A percentile compares a stretch with the other conserved stretches of the same genome.
These are phyloP conservation scores for Komagataella phaffii DNA, from an alignment of 805 yeast species.

Conservation along the genomic window DNA sequence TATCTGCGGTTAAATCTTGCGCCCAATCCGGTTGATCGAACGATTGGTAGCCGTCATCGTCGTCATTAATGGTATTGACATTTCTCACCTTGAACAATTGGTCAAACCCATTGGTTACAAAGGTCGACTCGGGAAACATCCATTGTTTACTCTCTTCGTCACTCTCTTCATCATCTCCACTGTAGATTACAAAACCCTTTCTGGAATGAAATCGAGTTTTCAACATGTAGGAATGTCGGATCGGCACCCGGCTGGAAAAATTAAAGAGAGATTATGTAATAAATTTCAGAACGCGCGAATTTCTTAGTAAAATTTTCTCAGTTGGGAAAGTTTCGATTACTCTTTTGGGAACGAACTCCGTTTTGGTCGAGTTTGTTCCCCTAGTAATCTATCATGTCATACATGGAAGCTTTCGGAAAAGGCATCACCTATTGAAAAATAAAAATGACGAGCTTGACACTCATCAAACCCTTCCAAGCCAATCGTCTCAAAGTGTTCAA, in stretches of 20 bases:
- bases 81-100: constrained; percentile 20
- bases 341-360: neutral
- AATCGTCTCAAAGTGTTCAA: neutral
- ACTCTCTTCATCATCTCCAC: neutral
- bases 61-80: constrained; percentile 4
- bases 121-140: neutral
- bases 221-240: neutral
- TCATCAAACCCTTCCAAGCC: neutral
- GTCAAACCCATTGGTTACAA: constrained; percentile 28
- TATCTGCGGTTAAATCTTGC: constrained; percentile 5
- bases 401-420: neutral
- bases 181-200: constrained; percentile 2
- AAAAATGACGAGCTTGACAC: neutral
- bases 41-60: constrained; percentile 2
- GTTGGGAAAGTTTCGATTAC: neutral
- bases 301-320: neutral
- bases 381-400: neutral
- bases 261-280: neutral
- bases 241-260: neutral
- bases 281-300: neutral
- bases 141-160: constrained; percentile 1
- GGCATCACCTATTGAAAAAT: neutral
- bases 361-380: neutral
- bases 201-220: constrained; percentile 4
- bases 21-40: constrained; percentile 2